Conservation (phyloP, 1,284 basidiomycete species). For the Heterobasidion occidentale region DNA sequence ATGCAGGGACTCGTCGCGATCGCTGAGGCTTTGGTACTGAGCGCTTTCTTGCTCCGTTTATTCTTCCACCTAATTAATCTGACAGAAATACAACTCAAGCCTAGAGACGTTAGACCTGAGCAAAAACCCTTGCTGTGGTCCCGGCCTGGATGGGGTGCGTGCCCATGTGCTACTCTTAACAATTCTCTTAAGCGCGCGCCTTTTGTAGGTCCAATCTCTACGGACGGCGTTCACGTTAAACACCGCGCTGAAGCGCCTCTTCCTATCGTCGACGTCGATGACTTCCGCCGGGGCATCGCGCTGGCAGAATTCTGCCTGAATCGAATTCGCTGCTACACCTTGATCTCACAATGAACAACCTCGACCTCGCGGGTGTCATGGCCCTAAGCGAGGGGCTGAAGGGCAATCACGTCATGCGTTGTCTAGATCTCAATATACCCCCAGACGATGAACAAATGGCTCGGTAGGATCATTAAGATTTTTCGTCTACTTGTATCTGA, state of each 20-base stretch:
- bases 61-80: not conserved
- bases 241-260: constrained; percentile 85
- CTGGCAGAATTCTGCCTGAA: constrained; percentile 95
- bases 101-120: constrained; percentile 92
- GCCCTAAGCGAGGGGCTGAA: constrained; percentile 84
- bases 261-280: constrained; percentile 81
- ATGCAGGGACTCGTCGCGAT: constrained; percentile 72
- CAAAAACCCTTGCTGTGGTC: constrained; percentile 90
- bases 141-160: constrained; percentile 77
- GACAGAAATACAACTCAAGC: constrained; percentile 88
- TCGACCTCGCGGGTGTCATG: constrained; percentile 90
- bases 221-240: constrained; percentile 92
- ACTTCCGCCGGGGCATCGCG: constrained; percentile 87
- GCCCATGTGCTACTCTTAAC: not conserved
- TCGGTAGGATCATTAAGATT: constrained; percentile 43
- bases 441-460: constrained; percentile 86
- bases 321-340: constrained; percentile 83
- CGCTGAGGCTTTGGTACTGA: constrained; percentile 77
- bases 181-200: not conserved
- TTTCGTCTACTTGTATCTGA: constrained; percentile 14
- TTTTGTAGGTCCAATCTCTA: constrained; percentile 70
- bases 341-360: constrained; percentile 73
- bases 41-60: constrained; percentile 18
- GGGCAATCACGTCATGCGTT: constrained; percentile 79
- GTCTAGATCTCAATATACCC: constrained; percentile 89